Evolutionary conservation across 768 basidiomycete genomes (phyloP).

Genomic region (Leccinum ochraceum): DNA sequence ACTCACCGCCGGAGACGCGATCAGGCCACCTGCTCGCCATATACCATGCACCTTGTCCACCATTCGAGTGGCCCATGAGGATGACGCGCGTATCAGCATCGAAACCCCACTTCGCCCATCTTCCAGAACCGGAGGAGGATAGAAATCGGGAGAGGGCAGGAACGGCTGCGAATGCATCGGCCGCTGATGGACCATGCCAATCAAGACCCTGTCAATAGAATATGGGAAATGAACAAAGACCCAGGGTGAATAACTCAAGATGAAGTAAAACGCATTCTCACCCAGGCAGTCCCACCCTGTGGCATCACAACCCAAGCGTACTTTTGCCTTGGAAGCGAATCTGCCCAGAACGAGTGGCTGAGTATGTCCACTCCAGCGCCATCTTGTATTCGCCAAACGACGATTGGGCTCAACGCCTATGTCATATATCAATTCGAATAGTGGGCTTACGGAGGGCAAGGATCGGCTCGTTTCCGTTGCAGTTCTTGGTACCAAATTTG

Average conservation of each 20-base stretch:
- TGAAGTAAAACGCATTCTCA: conserved; percentile 29
- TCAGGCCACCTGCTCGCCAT: conserved; percentile 80
- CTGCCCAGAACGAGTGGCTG: conserved; percentile 54
- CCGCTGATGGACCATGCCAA: conserved; percentile 85
- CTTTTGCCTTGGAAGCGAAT: conserved; percentile 57
- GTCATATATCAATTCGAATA: not conserved
- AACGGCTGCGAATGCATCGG: conserved; percentile 66
- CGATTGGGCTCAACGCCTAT: not conserved
- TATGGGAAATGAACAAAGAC: not conserved
- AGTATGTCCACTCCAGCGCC: conserved; percentile 85
- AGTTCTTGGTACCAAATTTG: not conserved
- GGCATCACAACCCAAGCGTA: conserved; percentile 78
- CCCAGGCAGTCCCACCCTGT: conserved; percentile 85
- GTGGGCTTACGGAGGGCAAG: conserved; percentile 60
- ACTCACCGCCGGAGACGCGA: conserved; percentile 59
- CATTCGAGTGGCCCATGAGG: conserved; percentile 92
- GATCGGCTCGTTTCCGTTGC: conserved; percentile 46
- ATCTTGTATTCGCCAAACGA: conserved; percentile 45
- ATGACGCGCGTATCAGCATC: conserved; percentile 45
- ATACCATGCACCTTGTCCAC: conserved; percentile 90
- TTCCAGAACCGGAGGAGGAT: conserved; percentile 21
- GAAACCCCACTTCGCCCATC: conserved; percentile 46
- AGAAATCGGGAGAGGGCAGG: conserved; percentile 56
- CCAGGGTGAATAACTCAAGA: not conserved
- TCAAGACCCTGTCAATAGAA: conserved; percentile 68